Evolutionary conservation across 108 stramenopile genomes (phyloP), one percentile per base, ranked within the genome.

Genomic region (Cyclotella atomus): DNA sequence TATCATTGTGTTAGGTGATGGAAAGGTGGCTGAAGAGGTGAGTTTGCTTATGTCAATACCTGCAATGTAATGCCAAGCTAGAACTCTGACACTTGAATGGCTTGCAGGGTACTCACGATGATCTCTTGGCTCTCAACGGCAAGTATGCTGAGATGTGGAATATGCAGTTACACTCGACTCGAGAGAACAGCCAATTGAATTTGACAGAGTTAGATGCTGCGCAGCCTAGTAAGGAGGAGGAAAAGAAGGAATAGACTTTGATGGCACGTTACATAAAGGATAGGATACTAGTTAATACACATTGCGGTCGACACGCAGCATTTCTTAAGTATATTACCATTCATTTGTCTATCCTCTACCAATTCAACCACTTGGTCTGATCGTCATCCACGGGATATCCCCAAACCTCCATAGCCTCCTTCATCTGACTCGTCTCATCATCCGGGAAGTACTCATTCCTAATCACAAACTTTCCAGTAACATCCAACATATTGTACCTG

Each of bases 1-100:
- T 61, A 99, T 99, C 72, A 73, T 98, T 60, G 99, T 99, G 8
- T 75, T 99, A 43, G 91, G 95, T 34, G 88, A 90, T 64, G 99
- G 99, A 1, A 46, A 65, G 17, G 92, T 99, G 0, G 86, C 87
- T n/a, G 98, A 99, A 73, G 87, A 93, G 83, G 75, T 76, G 19
- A 68, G 75, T 25, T 49, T 28, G 28, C 46, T 54, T 20, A 54
- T 38, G 10, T 49, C 3, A 2, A 59, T 30, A 2, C 10, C 10
- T 56, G 23, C 29, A n/a, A 15, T 29, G 12, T 38, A 33, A 34
- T 36, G 0, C 24, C 5, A 27, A 5, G n/a, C n/a, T n/a, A n/a
- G n/a, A n/a, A n/a, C n/a, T n/a, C n/a, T n/a, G n/a, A n/a, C n/a
- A n/a, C n/a, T n/a, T n/a, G n/a, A n/a, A n/a, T 35, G 25, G 7